Evolutionary conservation across 257 asterid genomes (phyloP).

Genomic region (Fraxinus pennsylvanica): DNA sequence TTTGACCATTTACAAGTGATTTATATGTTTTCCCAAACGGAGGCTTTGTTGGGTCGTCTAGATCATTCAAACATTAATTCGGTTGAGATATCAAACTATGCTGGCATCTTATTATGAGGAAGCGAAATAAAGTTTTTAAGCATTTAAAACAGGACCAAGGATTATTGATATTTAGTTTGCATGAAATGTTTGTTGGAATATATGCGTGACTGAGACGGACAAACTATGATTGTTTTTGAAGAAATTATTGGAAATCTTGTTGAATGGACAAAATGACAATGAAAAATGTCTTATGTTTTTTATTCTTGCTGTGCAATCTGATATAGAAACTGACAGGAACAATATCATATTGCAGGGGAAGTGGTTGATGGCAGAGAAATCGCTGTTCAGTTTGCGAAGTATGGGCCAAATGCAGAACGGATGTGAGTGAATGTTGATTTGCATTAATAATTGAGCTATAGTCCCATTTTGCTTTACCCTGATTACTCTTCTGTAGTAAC

Average conservation of each 20-base stretch:
- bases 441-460: background rate
- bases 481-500: background rate
- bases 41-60: background rate
- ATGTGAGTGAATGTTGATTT: conserved; percentile 30
- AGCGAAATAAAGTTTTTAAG: background rate
- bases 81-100: background rate
- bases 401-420: conserved; percentile 40
- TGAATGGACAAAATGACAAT: background rate
- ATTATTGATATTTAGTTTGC: background rate
- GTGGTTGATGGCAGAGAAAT: conserved; percentile 43
- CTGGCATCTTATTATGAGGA: background rate
- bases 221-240: background rate
- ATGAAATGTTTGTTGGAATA: background rate
- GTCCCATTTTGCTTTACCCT: background rate
- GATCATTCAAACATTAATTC: background rate
- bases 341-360: conserved; percentile 26
- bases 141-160: no score
- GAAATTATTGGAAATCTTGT: background rate
- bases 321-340: background rate
- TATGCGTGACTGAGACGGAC: background rate
- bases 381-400: conserved; percentile 39
- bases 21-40: no score
- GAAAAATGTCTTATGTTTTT: background rate
- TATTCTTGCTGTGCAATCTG: background rate
- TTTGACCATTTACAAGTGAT: no score